Evolutionary conservation across 345 rosid species (phyloP), one percentile per base, ranked within the genome.

Genomic region (Brassica incana): DNA sequence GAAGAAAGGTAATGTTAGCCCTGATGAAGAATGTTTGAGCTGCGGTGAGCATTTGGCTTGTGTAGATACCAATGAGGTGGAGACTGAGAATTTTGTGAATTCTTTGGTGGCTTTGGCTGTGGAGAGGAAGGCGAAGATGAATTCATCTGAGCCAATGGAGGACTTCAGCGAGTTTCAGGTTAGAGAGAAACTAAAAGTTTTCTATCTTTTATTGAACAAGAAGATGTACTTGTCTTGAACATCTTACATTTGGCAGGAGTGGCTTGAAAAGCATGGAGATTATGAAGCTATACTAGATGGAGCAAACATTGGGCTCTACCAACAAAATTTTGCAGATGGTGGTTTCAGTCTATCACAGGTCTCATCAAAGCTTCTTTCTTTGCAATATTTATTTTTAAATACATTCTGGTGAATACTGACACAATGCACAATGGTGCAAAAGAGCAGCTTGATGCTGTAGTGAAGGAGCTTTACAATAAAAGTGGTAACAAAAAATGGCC

Each of bases 81-180:
- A 95, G 83, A 91, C 92, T 0, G 80, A 86, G 78, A 90, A 66
- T 67, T 95, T 92, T 86, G 88, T 88, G 0, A 52, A 70, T 45
- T 91, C 97, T 29, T 69, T 95, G 69, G 90, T 92, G 11, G 86
- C 78, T 67, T 87, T 95, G 86, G 97, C 97, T 79, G 56, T 90
- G 82, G 92, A 90, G 74, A 90, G 98, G 79, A 92, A 94, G 83
- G 92, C 82, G 8, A 88, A 88, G 80, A 86, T 85, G 60, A 90
- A 89, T 77, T 76, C 69, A 15, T 65, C 14, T 2, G 77, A 94
- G 81, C 86, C 83, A 36, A 87, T 83, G 81, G 86, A 81, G 27
- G 90, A 92, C 73, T 94, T 94, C 80, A 86, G 88, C 5, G 90
- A 90, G 73, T 94, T 94, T 87, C 95, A 90, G 92, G 97, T 92